Conservation (phyloP, 768 basidiomycete species). For the Auricularia auricula-judae region DNA sequence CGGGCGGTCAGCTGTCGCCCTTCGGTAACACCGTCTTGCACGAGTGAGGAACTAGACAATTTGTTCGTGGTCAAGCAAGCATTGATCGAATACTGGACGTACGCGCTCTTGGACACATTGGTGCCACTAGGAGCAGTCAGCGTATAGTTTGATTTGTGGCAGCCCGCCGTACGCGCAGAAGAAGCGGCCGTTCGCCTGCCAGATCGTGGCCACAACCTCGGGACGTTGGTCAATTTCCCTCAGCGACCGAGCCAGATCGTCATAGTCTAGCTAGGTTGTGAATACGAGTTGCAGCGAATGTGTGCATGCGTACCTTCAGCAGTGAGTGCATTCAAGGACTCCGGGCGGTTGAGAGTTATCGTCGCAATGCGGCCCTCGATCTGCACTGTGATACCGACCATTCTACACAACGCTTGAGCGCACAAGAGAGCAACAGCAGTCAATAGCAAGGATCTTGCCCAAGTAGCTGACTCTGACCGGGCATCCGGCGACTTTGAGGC, state of each 20-base stretch:
- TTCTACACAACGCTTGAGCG: background rate
- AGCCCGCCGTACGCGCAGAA: conserved; percentile 52
- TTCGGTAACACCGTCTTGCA: background rate
- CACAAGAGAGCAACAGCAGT: no score
- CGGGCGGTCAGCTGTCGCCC: conserved; percentile 21
- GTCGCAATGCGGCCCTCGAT: conserved; percentile 44
- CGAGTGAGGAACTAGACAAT: background rate
- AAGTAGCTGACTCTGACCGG: no score
- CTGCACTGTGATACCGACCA: background rate
- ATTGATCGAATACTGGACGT: background rate
- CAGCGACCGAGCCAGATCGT: conserved; percentile 44
- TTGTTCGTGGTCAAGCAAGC: background rate
- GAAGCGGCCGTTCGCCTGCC: conserved; percentile 64
- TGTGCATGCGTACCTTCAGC: conserved; percentile 27
- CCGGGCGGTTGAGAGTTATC: conserved; percentile 53
- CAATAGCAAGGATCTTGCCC: no score
- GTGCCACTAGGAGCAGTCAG: conserved; percentile 23
- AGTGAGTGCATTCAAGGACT: conserved; percentile 49
- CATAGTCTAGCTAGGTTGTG: conserved; percentile 39
- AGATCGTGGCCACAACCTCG: conserved; percentile 54
- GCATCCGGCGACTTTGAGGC: no score
- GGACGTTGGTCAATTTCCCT: conserved; percentile 46
- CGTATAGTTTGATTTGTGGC: background rate
- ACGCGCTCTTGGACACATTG: conserved; percentile 27
- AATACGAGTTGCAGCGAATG: background rate